Evolutionary conservation across 805 yeast species (phyloP).

Genomic region (Saccharomycopsis fermentans): DNA sequence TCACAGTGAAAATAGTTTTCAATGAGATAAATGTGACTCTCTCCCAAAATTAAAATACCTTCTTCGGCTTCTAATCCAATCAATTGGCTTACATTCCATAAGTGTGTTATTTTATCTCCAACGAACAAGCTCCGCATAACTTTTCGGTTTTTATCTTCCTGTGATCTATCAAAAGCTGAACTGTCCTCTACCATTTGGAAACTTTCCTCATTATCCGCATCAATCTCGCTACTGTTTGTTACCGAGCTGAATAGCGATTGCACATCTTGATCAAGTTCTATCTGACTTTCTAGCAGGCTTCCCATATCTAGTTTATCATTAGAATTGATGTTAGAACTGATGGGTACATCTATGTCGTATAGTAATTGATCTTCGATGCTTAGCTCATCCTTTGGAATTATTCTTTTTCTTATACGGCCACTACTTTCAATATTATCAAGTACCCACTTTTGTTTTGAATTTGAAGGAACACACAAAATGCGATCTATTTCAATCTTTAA

Average conservation of each 20-base stretch:
- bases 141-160: constrained; percentile 65
- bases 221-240: constrained; percentile 2
- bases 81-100: constrained; percentile 69
- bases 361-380: constrained; percentile 35
- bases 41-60: constrained; percentile 64
- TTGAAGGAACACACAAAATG: constrained; percentile 21
- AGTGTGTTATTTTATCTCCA: constrained; percentile 59
- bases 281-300: constrained; percentile 11
- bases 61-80: constrained; percentile 71
- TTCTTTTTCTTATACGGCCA: constrained; percentile 54
- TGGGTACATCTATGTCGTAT: constrained; percentile 33
- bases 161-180: constrained; percentile 27
- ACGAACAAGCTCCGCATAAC: constrained; percentile 57
- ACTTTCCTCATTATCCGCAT: constrained; percentile 22
- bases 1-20: constrained; percentile 55
- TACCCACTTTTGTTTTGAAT: constrained; percentile 29
- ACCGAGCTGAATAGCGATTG: not conserved
- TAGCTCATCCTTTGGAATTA: constrained; percentile 44
- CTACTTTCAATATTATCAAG: constrained; percentile 63
- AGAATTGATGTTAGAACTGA: constrained; percentile 13
- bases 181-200: constrained; percentile 38
- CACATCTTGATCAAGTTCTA: not conserved
- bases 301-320: constrained; percentile 14
- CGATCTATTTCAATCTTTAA: constrained; percentile 36
- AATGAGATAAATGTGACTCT: constrained; percentile 52